A percentile compares a stretch with the other conserved stretches of the same genome.
These are phyloP conservation scores for Colletotrichum echinochloae DNA, from an alignment of 2,329 filamentous ascomycete species.

Conservation along the genomic window DNA sequence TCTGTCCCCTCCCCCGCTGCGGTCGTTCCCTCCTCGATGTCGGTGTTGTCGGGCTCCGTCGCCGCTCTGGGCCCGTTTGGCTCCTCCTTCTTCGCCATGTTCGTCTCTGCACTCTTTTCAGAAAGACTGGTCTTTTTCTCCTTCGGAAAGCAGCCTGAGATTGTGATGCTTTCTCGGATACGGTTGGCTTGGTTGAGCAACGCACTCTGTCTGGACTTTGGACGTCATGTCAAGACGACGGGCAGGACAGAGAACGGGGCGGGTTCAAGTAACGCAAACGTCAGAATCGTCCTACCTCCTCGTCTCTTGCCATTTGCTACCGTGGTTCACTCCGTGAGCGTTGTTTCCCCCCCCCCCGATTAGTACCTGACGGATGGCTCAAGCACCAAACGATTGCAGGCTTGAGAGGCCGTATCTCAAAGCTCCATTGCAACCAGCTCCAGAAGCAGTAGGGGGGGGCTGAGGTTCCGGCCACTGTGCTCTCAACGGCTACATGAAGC, in stretches of 20 bases:
- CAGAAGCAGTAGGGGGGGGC: too few species aligned
- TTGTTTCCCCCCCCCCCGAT: neutral
- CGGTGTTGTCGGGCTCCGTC: neutral
- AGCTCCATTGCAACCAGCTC: too few species aligned
- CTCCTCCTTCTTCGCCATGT: neutral
- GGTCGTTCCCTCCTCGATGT: constrained; percentile 8
- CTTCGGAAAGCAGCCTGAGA: too few species aligned
- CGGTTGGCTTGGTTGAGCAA: neutral
- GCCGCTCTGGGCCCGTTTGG: neutral
- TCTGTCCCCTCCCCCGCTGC: neutral
- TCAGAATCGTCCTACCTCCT: neutral
- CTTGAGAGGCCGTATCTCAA: neutral
- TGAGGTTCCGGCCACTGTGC: too few species aligned
- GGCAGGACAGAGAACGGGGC: neutral
- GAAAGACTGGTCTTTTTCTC: too few species aligned
- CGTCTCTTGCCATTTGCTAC: neutral
- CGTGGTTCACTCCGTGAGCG: neutral
- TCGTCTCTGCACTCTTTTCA: too few species aligned
- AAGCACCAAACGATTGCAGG: neutral
- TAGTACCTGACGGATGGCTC: neutral
- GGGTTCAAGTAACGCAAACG: neutral
- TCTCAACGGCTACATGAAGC: too few species aligned
- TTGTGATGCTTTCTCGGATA: too few species aligned
- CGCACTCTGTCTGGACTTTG: neutral
- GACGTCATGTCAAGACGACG: neutral